Evolutionary conservation across 73 alveolate species (phyloP).

Genomic region (Paramecium pentaurelia): DNA sequence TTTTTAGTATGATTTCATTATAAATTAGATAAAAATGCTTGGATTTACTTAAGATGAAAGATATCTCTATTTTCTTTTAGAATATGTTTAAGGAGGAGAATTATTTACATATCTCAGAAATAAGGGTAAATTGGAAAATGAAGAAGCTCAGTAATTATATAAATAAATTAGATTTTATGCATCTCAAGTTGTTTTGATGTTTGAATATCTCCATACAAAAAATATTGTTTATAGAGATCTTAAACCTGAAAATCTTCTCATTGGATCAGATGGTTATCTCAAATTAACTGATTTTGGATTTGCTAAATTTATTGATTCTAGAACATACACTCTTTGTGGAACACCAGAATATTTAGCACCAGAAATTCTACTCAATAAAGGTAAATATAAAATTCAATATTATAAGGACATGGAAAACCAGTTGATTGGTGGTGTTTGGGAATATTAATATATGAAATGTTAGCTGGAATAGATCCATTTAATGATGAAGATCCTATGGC

Average conservation of each 20-base stretch:
- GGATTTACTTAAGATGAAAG: slow-evolving; percentile 89
- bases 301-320: slow-evolving; percentile 93
- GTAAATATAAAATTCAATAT: not conserved
- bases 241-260: slow-evolving; percentile 94
- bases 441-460: slow-evolving; percentile 90
- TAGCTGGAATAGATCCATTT: slow-evolving; percentile 90
- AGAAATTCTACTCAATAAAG: slow-evolving; percentile 88
- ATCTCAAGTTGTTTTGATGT: slow-evolving; percentile 79
- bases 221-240: slow-evolving; percentile 95
- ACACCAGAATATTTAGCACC: slow-evolving; percentile 99
- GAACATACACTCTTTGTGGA: slow-evolving; percentile 99
- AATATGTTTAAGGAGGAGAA: slow-evolving; percentile 97
- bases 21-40: slow-evolving; percentile 57
- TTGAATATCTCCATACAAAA: slow-evolving; percentile 93
- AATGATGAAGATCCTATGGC: slow-evolving; percentile 98
- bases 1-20: slow-evolving; percentile 12
- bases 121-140: slow-evolving; percentile 78
- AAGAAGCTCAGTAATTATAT: slow-evolving; percentile 70
- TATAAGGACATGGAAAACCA: slow-evolving; percentile 97
- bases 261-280: slow-evolving; percentile 93
- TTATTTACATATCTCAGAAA: slow-evolving; percentile 85
- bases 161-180: slow-evolving; percentile 69
- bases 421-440: slow-evolving; percentile 99
- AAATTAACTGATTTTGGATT: slow-evolving; percentile 99
- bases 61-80: slow-evolving; percentile 87